Evolutionary conservation across 2,329 filamentous ascomycete species (phyloP).

Genomic region (Cordyceps militaris): DNA sequence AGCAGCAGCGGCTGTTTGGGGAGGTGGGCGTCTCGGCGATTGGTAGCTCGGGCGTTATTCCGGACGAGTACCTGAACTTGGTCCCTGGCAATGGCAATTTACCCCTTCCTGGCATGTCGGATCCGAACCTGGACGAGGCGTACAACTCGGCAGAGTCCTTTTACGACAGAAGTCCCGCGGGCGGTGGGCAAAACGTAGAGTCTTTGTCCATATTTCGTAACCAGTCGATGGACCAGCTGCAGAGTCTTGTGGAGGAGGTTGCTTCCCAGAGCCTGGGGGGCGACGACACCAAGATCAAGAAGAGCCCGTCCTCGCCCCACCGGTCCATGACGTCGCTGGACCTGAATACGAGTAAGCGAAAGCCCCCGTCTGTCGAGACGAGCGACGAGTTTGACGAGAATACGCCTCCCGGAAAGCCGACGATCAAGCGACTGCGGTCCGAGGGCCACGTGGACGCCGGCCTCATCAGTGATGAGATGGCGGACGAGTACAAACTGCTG

Average conservation of each 20-base stretch:
- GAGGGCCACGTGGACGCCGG: constrained; percentile 35
- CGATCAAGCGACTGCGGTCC: constrained; percentile 50
- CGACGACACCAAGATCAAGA: constrained; percentile 27
- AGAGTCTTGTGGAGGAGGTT: constrained; percentile 44
- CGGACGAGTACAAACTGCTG: constrained; percentile 40
- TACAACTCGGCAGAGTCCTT: constrained; percentile 39
- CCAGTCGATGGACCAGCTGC: constrained; percentile 43
- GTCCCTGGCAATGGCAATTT: constrained; percentile 34
- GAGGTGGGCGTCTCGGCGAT: constrained; percentile 48
- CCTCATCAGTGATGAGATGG: constrained; percentile 24
- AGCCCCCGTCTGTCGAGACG: constrained; percentile 39
- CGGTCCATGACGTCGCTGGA: constrained; percentile 25
- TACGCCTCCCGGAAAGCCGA: constrained; percentile 34
- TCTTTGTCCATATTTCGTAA: constrained; percentile 32
- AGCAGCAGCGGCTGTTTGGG: constrained; percentile 43
- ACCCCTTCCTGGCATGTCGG: constrained; percentile 35
- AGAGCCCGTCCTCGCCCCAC: constrained; percentile 16
- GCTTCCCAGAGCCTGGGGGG: constrained; percentile 50
- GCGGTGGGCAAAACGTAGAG: constrained; percentile 18
- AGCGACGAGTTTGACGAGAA: constrained; percentile 45
- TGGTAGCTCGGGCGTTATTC: constrained; percentile 45
- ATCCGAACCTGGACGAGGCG: constrained; percentile 34
- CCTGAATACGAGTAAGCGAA: constrained; percentile 49
- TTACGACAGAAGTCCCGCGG: constrained; percentile 22
- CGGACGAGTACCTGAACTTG: constrained; percentile 42